Base-by-base conservation (phyloP, 306 rosid genomes). In the Lathyrus tuberosus region DNA sequence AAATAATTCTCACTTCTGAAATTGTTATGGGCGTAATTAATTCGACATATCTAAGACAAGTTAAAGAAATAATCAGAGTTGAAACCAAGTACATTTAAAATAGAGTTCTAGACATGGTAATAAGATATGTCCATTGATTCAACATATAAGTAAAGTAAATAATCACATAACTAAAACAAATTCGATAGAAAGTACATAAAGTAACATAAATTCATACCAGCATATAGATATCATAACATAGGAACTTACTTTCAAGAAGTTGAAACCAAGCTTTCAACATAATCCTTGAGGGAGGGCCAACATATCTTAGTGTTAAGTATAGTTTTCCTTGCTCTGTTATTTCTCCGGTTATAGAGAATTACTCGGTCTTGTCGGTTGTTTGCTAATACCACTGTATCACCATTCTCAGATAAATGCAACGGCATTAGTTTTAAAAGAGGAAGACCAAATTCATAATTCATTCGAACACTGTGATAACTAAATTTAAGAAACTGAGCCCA, bases 181-280 rank as follows among this genome's bases (percentile, higher is more conserved):
- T 9, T 41, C 5, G 5, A 90, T 79, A n/a, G 9, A 8, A 46
- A 46, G 18, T n/a, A 46, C 52, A 46, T n/a, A 16, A n/a, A n/a
- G 17, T n/a, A 15, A 5, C 8, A 47, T n/a, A 46, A n/a, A 46
- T 46, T 46, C 20, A 46, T 2, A 46, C 17, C 15, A 5, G 9
- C 12, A 42, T 5, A 5, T 13, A 4, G 6, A 5, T 1, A 40
- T 40, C 44, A 10, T 42, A 10, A 15, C 10, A 54, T 7, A 57
- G 11, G 17, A 57, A 28, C 62, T 57, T 57, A 57, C 38, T 57
- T 56, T 57, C 5, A 57, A 57, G n/a, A 5, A 37, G 48, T 5
- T 0, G 67, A 62, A 62, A 62, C 44, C 31, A 62, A 62, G 15
- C 49, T 62, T 62, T 62, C 67, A 17, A 62, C 67, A 17, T 62